phyloP scores from a whole-genome alignment of 768 basidiomycete species.

The Serendipita sp. region DNA sequence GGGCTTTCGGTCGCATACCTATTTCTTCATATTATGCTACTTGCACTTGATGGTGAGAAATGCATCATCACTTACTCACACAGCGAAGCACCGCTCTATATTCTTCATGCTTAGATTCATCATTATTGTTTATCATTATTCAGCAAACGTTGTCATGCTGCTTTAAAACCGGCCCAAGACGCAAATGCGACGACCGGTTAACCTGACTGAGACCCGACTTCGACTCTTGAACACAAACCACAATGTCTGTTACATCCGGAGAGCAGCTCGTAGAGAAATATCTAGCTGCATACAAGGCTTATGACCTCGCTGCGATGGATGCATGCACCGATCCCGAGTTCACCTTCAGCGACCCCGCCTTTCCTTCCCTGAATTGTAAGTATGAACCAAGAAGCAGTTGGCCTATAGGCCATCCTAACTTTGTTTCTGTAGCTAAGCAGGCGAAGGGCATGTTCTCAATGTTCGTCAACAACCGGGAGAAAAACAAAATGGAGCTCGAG shows the following conservation, averaged over 20 bases:
- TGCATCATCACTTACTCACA: background rate
- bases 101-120: no score
- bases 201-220: background rate
- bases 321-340: constrained; percentile 1
- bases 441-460: constrained; percentile 2
- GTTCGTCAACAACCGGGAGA: constrained; percentile 1
- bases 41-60: no score
- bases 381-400: background rate
- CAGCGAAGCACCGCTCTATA: background rate
- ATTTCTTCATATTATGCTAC: no score
- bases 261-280: background rate
- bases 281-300: background rate
- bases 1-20: no score
- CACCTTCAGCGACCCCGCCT: background rate
- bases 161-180: background rate
- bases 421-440: background rate
- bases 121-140: no score
- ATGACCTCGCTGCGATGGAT: background rate
- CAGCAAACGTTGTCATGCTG: background rate
- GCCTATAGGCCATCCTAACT: background rate
- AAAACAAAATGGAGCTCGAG: constrained; percentile 3
- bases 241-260: background rate
- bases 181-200: background rate
- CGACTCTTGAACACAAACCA: background rate
- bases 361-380: background rate